phyloP scores from a whole-genome alignment of 371 early-diverging fungal species.

The Rhizomucor pusillus region DNA sequence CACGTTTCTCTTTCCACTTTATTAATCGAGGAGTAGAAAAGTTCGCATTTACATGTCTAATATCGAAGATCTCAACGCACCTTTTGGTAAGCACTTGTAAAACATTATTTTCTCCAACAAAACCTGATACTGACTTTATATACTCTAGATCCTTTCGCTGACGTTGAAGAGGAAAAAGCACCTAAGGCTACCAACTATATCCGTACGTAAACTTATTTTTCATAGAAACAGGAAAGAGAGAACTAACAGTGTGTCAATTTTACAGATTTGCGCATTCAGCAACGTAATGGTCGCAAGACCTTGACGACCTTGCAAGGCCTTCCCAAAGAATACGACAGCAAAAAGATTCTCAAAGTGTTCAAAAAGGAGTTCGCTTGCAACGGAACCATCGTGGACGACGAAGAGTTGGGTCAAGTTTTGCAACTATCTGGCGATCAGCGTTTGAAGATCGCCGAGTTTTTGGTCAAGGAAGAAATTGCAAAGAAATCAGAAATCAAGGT shows the following conservation, averaged over 20 bases:
- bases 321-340: constrained; percentile 83
- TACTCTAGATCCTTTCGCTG: constrained; percentile 78
- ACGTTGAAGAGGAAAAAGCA: constrained; percentile 66
- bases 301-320: constrained; percentile 89
- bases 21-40: background rate
- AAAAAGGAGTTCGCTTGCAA: constrained; percentile 98
- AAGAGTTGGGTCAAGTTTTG: constrained; percentile 86
- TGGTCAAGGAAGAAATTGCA: constrained; percentile 74
- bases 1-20: too few species aligned
- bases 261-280: constrained; percentile 94
- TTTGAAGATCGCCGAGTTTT: constrained; percentile 77
- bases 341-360: constrained; percentile 89
- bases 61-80: constrained; percentile 20
- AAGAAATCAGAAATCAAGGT: constrained; percentile 86
- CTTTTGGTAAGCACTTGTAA: constrained; percentile 15
- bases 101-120: background rate
- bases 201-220: constrained; percentile 55
- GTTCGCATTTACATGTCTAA: constrained; percentile 10
- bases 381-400: constrained; percentile 91
- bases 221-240: background rate
- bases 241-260: background rate
- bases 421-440: constrained; percentile 97
- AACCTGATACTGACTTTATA: background rate
- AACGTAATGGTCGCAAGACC: constrained; percentile 97
- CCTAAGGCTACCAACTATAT: constrained; percentile 62